A percentile compares a stretch with the other conserved stretches of the same genome.
These are phyloP conservation scores for Hypoxylon trugodes DNA, from an alignment of 495 filamentous ascomycete species.

Conservation along the genomic window DNA sequence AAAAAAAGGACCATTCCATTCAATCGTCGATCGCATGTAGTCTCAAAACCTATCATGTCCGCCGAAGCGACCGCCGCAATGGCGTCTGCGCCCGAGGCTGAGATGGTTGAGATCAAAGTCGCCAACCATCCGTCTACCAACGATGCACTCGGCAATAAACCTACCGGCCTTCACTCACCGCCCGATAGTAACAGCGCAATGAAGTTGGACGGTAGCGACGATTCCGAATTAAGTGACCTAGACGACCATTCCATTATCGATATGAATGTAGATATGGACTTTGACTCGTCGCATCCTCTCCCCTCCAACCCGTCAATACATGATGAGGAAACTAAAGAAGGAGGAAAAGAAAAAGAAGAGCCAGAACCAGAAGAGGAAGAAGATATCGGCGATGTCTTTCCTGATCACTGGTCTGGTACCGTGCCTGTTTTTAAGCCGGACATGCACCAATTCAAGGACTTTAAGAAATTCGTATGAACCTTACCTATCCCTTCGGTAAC, in stretches of 20 bases:
- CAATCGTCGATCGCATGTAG: conserved; percentile 45
- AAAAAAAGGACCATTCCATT: conserved; percentile 19
- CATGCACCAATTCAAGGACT: conserved; percentile 92
- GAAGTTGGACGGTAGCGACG: conserved; percentile 57
- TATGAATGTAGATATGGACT: conserved; percentile 46
- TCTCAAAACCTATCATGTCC: conserved; percentile 42
- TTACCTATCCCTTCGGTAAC: conserved; percentile 3
- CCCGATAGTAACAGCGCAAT: conserved; percentile 61
- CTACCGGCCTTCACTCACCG: conserved; percentile 57
- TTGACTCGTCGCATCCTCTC: conserved; percentile 39
- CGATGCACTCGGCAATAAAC: conserved; percentile 40
- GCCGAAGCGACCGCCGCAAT: conserved; percentile 44
- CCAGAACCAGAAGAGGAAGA: conserved; percentile 68
- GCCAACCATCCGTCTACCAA: conserved; percentile 24
- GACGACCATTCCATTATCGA: conserved; percentile 50
- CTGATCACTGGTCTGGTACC: conserved; percentile 88
- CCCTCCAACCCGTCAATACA: conserved; percentile 17
- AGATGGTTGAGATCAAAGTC: conserved; percentile 31
- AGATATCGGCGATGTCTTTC: conserved; percentile 76
- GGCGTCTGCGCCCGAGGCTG: conserved; percentile 37
- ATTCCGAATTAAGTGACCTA: conserved; percentile 66
- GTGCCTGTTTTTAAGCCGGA: conserved; percentile 96
- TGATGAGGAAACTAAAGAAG: neutral
- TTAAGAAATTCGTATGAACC: conserved; percentile 75
- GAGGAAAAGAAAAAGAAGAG: conserved; percentile 49